Evolutionary conservation across 352 stramenopile species (phyloP), one percentile per base, ranked within the genome.

Genomic region (Phytophthora podocarpi): DNA sequence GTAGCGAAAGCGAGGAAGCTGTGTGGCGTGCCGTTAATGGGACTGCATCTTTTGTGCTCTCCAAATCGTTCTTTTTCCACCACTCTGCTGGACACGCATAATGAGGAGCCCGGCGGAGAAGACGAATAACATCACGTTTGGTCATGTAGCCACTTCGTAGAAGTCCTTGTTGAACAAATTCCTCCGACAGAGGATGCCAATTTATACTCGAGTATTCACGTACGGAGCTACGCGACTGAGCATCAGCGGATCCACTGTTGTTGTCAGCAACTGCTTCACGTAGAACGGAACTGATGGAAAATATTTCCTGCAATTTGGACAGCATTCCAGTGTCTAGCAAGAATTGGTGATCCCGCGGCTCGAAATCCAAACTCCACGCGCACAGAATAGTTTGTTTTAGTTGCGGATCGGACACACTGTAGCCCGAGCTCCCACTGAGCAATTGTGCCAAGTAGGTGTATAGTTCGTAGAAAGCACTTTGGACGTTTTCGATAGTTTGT

Each of bases 321-420:
- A 96, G 32, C n/a, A 96, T 89, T 9, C 82, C 85, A 7, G 76
- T 82, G 41, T 93, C 88, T 21, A 96, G 63, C 30, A 96, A 62
- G 37, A 89, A 94, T 21, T 83, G 76, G 39, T 96, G 87, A 52
- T 96, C 87, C 16, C 78, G 75, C 2, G 85, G 70, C 53, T 96
- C 87, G 35, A 95, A 96, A 51, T 96, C 87, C 43, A 96, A 51
- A 53, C 73, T 83, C 84, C 84, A 96, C 0, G 87, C 79, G 32
- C 82, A 94, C 20, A 95, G 49, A 48, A 96, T 86, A 2, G 85
- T 80, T 61, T 93, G 85, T 46, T 90, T 90, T 0, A 95, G 59
- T 41, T 89, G 76, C 1, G 64, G 72, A 58, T 91, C 81, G 3
- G 59, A 68, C 23, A 74, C 55, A 45, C 16, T 59, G 21, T 85